These are phyloP conservation scores for Salix caprea DNA, from an alignment of 345 rosid genomes.

Conservation along the genomic window DNA sequence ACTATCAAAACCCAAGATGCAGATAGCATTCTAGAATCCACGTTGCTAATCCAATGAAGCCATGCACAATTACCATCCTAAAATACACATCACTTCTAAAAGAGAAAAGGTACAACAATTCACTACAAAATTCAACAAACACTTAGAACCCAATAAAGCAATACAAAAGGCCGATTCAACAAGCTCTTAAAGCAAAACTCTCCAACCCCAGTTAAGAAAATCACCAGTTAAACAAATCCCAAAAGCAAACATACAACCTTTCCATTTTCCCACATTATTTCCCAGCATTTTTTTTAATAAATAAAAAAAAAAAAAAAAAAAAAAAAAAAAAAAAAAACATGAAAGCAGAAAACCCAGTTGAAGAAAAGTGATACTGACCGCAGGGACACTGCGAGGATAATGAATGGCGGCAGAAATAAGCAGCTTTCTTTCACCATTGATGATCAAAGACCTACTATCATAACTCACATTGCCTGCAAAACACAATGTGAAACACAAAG, in stretches of 20 bases:
- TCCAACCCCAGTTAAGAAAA: no score
- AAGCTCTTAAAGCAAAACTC: no score
- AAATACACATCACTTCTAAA: no score
- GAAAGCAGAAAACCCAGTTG: not conserved
- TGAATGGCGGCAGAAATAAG: slow-evolving; percentile 71
- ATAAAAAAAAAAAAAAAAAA: not conserved
- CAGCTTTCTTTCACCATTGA: slow-evolving; percentile 57
- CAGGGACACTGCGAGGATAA: slow-evolving; percentile 74
- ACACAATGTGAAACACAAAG: slow-evolving; percentile 13
- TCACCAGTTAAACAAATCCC: no score
- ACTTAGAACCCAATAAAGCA: not conserved
- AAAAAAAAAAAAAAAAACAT: not conserved
- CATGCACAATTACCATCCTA: no score
- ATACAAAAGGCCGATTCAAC: not conserved
- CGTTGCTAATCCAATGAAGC: not conserved
- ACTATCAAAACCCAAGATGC: not conserved
- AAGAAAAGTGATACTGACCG: slow-evolving; percentile 25
- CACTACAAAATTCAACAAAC: not conserved
- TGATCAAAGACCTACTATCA: slow-evolving; percentile 54
- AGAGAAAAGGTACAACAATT: no score
- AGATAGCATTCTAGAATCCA: not conserved
- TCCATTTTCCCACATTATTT: no score
- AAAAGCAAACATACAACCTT: no score
- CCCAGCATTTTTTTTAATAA: not conserved
- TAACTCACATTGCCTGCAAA: slow-evolving; percentile 46